phyloP scores from a whole-genome alignment of 2,329 filamentous ascomycete genomes.

The Exophiala sideris region DNA sequence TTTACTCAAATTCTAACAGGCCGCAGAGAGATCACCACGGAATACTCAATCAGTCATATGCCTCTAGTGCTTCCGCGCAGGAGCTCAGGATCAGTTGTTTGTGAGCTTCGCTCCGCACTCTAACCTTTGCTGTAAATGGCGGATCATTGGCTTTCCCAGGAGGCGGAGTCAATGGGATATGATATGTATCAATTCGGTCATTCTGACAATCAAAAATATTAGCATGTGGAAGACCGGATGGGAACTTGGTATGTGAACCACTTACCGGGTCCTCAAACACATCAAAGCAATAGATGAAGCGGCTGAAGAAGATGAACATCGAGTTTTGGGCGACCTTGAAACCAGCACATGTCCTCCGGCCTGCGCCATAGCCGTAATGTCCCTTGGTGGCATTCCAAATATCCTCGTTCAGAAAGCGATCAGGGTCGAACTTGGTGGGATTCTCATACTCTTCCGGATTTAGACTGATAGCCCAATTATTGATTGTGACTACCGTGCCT shows the following conservation, averaged over 20 bases:
- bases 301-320: background rate
- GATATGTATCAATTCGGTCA: background rate
- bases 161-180: background rate
- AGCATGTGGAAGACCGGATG: background rate
- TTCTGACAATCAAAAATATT: background rate
- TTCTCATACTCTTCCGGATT: background rate
- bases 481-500: slow-evolving; percentile 42
- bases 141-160: background rate
- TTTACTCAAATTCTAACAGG: no score
- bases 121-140: background rate
- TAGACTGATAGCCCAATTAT: background rate
- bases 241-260: background rate
- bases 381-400: background rate
- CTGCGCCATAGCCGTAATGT: background rate
- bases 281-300: background rate
- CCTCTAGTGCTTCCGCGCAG: background rate
- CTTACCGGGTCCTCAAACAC: background rate
- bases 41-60: background rate
- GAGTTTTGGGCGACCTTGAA: no score
- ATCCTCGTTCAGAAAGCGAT: slow-evolving; percentile 15
- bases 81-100: background rate
- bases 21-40: no score
- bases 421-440: background rate
- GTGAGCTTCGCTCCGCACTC: background rate
- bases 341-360: background rate